A percentile compares a stretch with the other conserved stretches of the same genome.
Conservation (phyloP, 768 basidiomycete genomes). For the Hebeloma cylindrosporum region DNA sequence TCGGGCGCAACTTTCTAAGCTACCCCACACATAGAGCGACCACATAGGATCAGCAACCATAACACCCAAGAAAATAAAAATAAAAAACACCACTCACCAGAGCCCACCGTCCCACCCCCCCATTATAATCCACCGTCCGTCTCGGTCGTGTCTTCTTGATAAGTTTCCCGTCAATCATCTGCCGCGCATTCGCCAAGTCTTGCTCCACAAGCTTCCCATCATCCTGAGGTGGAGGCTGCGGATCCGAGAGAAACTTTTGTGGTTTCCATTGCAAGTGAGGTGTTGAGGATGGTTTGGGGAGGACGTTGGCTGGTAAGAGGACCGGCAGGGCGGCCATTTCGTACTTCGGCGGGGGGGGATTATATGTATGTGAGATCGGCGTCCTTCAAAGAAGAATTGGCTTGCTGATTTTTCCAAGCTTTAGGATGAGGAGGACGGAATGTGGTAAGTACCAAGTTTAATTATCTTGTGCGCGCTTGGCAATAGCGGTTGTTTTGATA, state of each 20-base stretch:
- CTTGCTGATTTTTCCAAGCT: too few relatives aligned
- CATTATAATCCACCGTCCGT: conserved; percentile 93
- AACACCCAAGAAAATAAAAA: too few relatives aligned
- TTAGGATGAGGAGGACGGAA: too few relatives aligned
- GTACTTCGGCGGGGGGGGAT: too few relatives aligned
- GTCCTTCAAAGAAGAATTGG: too few relatives aligned
- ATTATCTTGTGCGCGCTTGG: too few relatives aligned
- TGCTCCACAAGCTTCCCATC: conserved; percentile 74
- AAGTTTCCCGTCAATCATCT: conserved; percentile 74
- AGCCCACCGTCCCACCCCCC: conserved; percentile 82
- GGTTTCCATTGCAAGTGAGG: conserved; percentile 75
- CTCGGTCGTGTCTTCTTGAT: conserved; percentile 91
- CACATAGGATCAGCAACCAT: too few relatives aligned
- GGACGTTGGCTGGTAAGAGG: conserved; percentile 14
- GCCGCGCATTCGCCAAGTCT: conserved; percentile 72
- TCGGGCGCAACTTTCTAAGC: conserved; percentile 79
- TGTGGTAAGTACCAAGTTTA: too few relatives aligned
- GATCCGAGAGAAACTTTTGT: conserved; percentile 63
- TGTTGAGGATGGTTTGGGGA: conserved; percentile 20
- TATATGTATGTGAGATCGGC: too few relatives aligned
- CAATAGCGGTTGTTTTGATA: too few relatives aligned
- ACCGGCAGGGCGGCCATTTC: conserved; percentile 18
- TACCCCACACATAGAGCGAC: conserved; percentile 27
- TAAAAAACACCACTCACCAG: conserved; percentile 52
- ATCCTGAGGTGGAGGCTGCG: conserved; percentile 77